These are phyloP conservation scores for Mangifera indica DNA, from an alignment of 345 rosid species.

Conservation along the genomic window DNA sequence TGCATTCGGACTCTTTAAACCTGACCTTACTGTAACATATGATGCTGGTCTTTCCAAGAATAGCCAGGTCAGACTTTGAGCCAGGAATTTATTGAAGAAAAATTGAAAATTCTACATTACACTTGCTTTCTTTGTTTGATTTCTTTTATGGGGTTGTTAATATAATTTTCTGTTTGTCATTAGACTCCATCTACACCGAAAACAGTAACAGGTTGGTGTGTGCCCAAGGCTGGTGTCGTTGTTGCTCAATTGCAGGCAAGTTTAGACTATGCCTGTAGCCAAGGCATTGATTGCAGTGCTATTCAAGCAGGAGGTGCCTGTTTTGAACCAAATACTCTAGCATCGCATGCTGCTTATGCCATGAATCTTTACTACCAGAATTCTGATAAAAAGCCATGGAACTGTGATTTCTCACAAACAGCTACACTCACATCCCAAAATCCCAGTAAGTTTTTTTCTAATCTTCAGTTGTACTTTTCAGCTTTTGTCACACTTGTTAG, in stretches of 20 bases:
- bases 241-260: conserved; percentile 62
- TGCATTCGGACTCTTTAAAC: conserved; percentile 70
- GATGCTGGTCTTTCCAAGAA: conserved; percentile 71
- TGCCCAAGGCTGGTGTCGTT: conserved; percentile 51
- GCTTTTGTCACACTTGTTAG: neutral
- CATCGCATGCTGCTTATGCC: conserved; percentile 75
- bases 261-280: conserved; percentile 75
- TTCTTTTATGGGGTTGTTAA: neutral
- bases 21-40: conserved; percentile 68
- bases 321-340: conserved; percentile 66
- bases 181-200: conserved; percentile 35
- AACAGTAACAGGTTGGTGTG: conserved; percentile 60
- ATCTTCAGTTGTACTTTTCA: neutral
- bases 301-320: conserved; percentile 73
- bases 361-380: conserved; percentile 74
- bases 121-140: neutral
- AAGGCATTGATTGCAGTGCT: conserved; percentile 55
- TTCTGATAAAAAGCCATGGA: conserved; percentile 44
- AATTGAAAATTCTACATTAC: neutral
- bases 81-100: neutral
- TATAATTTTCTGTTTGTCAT: neutral
- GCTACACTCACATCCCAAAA: conserved; percentile 50
- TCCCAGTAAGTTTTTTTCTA: conserved; percentile 34
- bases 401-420: conserved; percentile 75
- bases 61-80: conserved; percentile 49